Conservation (phyloP, 2,329 filamentous ascomycete species). For the Neurospora sp. region DNA sequence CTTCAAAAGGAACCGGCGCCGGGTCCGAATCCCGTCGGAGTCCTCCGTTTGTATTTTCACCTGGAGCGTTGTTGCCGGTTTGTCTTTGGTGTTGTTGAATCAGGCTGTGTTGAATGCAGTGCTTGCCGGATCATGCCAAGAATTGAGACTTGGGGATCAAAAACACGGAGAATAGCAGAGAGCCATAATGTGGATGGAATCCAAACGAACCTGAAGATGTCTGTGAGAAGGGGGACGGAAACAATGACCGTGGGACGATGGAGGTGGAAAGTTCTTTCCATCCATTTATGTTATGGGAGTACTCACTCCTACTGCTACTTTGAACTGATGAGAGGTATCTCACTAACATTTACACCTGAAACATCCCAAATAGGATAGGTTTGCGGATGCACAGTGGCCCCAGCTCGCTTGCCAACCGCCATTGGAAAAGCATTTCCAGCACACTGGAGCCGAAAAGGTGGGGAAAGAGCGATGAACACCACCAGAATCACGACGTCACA, state of each 20-base stretch:
- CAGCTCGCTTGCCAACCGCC: neutral
- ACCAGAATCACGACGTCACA: neutral
- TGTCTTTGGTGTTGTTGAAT: neutral
- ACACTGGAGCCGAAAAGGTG: too few relatives aligned
- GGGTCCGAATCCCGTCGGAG: neutral
- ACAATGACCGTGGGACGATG: slow-evolving; percentile 1
- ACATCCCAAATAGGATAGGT: too few relatives aligned
- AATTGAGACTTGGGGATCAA: neutral
- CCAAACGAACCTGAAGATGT: neutral
- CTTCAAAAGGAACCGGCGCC: neutral
- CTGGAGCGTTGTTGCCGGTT: neutral
- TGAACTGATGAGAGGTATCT: neutral
- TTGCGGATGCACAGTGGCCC: neutral
- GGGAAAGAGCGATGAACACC: neutral
- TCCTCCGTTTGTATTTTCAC: neutral
- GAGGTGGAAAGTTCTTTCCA: neutral
- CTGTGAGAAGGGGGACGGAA: neutral
- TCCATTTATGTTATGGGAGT: neutral
- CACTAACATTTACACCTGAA: neutral
- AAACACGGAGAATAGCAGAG: neutral
- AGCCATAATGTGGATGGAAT: neutral
- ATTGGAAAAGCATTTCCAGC: too few relatives aligned
- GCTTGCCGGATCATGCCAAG: neutral
- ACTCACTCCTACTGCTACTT: neutral
- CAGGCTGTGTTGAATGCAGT: neutral